Evolutionary conservation across 2,329 filamentous ascomycete genomes (phyloP).

Genomic region (Fusarium sp.): DNA sequence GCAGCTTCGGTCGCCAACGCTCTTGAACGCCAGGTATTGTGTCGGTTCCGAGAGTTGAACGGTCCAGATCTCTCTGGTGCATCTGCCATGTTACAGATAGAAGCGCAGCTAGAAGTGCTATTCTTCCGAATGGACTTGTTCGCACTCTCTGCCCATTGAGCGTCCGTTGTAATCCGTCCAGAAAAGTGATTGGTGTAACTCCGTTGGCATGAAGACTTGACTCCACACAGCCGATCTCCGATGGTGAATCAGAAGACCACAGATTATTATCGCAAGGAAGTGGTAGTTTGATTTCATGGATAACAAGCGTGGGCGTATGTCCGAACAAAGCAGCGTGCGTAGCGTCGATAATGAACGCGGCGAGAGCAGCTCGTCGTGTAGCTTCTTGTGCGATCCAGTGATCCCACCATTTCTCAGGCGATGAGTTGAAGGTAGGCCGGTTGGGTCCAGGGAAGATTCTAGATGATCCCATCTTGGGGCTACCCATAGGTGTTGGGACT

Average conservation of each 20-base stretch:
- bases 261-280: constrained; percentile 47
- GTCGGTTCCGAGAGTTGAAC: constrained; percentile 43
- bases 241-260: constrained; percentile 48
- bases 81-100: constrained; percentile 48
- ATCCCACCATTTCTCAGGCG: constrained; percentile 48
- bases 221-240: constrained; percentile 47
- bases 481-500: constrained; percentile 41
- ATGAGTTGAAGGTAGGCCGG: constrained; percentile 36
- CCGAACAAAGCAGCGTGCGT: constrained; percentile 47
- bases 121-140: constrained; percentile 46
- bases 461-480: constrained; percentile 38
- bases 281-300: constrained; percentile 48
- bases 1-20: constrained; percentile 45
- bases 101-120: constrained; percentile 42
- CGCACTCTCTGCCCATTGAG: constrained; percentile 46
- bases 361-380: constrained; percentile 45
- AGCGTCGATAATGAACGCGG: constrained; percentile 47
- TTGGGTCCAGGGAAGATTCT: constrained; percentile 26
- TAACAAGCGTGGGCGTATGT: constrained; percentile 46
- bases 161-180: constrained; percentile 45
- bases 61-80: constrained; percentile 46
- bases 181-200: constrained; percentile 46
- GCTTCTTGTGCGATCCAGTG: constrained; percentile 49
- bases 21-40: constrained; percentile 46
- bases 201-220: constrained; percentile 47